Percentiles rank a stretch among this genome's conserved stretches.
Conservation (phyloP, 108 stramenopile genomes). For the Cylindrotheca fusiformis region DNA sequence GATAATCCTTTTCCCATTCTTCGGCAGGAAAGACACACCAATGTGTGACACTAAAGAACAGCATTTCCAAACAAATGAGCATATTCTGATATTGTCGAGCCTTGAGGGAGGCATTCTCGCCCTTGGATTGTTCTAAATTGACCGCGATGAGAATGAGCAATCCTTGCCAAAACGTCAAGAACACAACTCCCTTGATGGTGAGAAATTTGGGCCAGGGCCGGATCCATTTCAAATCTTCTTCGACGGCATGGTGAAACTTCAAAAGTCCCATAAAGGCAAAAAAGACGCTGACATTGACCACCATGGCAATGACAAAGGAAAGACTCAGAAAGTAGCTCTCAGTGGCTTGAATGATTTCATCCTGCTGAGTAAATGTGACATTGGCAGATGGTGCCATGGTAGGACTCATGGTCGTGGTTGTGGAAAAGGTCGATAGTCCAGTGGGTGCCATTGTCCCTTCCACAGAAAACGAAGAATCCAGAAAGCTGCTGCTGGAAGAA, state of each 20-base stretch:
- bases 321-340: conserved; percentile 45
- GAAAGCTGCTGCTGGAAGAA: neutral
- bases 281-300: conserved; percentile 79
- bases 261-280: conserved; percentile 85
- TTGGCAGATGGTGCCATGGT: neutral
- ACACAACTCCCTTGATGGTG: conserved; percentile 88
- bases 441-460: neutral
- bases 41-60: conserved; percentile 79
- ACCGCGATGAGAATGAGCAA: conserved; percentile 55
- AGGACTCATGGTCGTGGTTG: conserved; percentile 13
- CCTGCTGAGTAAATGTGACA: neutral
- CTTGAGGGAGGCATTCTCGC: conserved; percentile 41
- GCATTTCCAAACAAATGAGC: conserved; percentile 92
- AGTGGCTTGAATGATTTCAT: conserved; percentile 11
- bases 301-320: conserved; percentile 64
- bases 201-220: conserved; percentile 88
- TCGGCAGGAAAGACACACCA: conserved; percentile 87
- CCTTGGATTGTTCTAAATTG: conserved; percentile 9
- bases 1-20: conserved; percentile 82
- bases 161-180: conserved; percentile 92
- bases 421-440: neutral
- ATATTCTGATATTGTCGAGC: conserved; percentile 70
- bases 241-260: conserved; percentile 83
- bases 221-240: conserved; percentile 73
- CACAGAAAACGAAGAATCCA: neutral